Percentiles rank a stretch among this genome's conserved stretches.
Evolutionary conservation across 1,284 basidiomycete species (phyloP).

Genomic region (Pterulicium gracile): DNA sequence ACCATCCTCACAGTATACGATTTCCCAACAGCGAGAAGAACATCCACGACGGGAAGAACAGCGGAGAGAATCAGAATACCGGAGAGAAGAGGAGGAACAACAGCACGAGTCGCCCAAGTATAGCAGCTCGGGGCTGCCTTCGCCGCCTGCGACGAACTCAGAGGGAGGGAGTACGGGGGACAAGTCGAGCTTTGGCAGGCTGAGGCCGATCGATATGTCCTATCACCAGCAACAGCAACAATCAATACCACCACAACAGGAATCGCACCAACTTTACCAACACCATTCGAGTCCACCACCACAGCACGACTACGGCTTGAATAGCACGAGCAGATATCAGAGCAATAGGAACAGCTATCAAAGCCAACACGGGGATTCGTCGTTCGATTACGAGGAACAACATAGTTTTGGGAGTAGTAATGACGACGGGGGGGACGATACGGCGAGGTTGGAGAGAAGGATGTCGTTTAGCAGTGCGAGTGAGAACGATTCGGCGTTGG

Average conservation of each 20-base stretch:
- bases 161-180: conserved; percentile 67
- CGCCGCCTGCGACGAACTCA: conserved; percentile 71
- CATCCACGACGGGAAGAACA: neutral
- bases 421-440: conserved; percentile 52
- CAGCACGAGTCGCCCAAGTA: conserved; percentile 16
- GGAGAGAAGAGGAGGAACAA: neutral
- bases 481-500: conserved; percentile 47
- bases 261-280: neutral
- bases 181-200: conserved; percentile 5
- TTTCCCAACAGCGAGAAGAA: neutral
- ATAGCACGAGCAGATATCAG: too few species aligned
- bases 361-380: too few species aligned
- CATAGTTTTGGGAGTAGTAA: conserved; percentile 15
- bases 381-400: neutral
- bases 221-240: conserved; percentile 1
- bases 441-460: conserved; percentile 45
- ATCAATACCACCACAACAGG: conserved; percentile 19
- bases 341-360: too few species aligned
- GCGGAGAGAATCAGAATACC: neutral
- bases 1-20: neutral
- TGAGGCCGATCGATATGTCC: neutral
- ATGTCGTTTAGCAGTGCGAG: conserved; percentile 24
- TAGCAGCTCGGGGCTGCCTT: conserved; percentile 54
- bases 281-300: too few species aligned
- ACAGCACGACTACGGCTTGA: too few species aligned